Percentiles rank a stretch among this genome's conserved stretches.
Evolutionary conservation across 495 filamentous ascomycete species (phyloP).

Genomic region (Aspergillus conjunctus): DNA sequence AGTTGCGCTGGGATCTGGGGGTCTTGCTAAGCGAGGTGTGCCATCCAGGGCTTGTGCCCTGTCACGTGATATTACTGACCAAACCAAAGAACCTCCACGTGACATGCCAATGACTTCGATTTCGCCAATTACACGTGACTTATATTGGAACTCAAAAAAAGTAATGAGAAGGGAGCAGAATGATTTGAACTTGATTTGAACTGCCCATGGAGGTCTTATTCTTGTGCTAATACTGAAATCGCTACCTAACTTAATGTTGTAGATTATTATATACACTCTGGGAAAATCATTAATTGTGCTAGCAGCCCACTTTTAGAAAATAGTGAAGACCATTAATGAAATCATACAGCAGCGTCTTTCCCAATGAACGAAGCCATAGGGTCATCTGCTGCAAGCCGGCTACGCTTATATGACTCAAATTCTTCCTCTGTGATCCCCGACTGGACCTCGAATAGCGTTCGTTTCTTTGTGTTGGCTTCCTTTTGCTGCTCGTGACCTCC

Average conservation of each 20-base stretch:
- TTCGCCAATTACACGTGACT: too few relatives aligned
- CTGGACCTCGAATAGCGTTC: slow-evolving; percentile 73
- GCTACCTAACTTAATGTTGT: background rate
- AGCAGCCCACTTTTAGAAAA: slow-evolving; percentile 9
- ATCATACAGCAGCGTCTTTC: slow-evolving; percentile 49
- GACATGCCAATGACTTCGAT: slow-evolving; percentile 1
- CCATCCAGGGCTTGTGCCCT: slow-evolving; percentile 41
- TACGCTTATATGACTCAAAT: slow-evolving; percentile 77
- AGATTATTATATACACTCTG: background rate
- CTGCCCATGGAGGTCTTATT: too few relatives aligned
- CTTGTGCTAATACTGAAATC: too few relatives aligned
- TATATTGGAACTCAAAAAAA: too few relatives aligned
- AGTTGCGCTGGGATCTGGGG: slow-evolving; percentile 42
- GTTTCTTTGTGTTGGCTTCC: slow-evolving; percentile 58
- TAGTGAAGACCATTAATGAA: slow-evolving; percentile 24
- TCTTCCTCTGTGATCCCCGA: slow-evolving; percentile 75
- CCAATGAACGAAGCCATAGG: slow-evolving; percentile 81
- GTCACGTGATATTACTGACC: slow-evolving; percentile 31
- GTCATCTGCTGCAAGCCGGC: slow-evolving; percentile 69
- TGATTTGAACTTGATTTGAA: too few relatives aligned
- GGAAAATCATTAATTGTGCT: background rate
- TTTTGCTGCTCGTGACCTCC: slow-evolving; percentile 32
- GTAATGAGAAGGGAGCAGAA: too few relatives aligned
- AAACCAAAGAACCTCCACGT: slow-evolving; percentile 14
- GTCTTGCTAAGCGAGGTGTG: slow-evolving; percentile 47